Percentiles rank a stretch among this genome's conserved stretches.
These are phyloP conservation scores for Amaranthus hypochondriacus DNA, from an alignment of 148 eudicot species.

Conservation along the genomic window DNA sequence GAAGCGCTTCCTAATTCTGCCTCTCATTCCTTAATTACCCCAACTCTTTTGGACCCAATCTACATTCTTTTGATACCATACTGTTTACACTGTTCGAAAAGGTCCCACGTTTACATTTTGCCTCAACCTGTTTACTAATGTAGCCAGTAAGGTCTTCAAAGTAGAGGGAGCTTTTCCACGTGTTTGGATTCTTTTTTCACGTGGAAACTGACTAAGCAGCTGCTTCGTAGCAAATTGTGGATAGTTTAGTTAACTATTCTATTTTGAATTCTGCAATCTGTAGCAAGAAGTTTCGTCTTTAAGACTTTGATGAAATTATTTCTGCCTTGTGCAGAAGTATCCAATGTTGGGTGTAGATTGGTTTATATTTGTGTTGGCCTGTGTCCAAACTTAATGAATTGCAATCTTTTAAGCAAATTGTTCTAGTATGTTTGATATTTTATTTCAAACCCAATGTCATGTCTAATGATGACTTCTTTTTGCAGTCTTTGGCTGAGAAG, in stretches of 20 bases:
- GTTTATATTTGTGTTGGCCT: not conserved
- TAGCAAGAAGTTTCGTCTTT: not conserved
- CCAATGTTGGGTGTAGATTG: not conserved
- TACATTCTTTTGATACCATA: no score
- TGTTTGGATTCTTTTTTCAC: no score
- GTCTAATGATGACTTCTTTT: not conserved
- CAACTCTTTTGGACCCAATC: no score
- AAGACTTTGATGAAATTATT: not conserved
- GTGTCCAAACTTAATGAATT: not conserved
- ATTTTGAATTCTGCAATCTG: not conserved
- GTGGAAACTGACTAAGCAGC: no score
- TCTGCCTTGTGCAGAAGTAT: not conserved
- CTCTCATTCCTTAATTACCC: no score
- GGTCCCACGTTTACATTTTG: no score
- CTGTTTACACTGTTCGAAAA: no score
- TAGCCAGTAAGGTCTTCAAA: no score
- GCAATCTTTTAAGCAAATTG: not conserved
- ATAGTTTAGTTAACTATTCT: not conserved
- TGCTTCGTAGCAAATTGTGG: no score
- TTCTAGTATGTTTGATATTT: not conserved
- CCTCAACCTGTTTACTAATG: no score
- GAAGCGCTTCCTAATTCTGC: no score
- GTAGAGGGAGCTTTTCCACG: no score
- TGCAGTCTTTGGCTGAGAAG: conserved; percentile 92
- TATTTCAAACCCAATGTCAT: not conserved